Evolutionary conservation across 2,329 filamentous ascomycete species (phyloP), one percentile per base, ranked within the genome.

Genomic region (Pezicula carpinea): DNA sequence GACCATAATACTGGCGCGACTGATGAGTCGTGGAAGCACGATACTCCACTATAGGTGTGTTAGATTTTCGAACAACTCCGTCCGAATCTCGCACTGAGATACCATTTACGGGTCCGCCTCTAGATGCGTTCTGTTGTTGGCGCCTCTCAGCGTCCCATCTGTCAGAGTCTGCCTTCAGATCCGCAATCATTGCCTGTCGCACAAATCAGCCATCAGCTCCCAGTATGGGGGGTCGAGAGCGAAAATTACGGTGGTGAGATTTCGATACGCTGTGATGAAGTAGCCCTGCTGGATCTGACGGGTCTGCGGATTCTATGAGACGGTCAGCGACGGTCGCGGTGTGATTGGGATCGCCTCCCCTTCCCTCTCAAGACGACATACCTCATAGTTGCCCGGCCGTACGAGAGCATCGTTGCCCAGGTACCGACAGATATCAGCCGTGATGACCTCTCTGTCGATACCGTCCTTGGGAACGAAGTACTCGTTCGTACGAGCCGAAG

Each of bases 401-500:
- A 89, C 86, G 60, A 88, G 77, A 57, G 87, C 87, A 73, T 91
- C 87, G 66, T 89, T 89, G 62, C 87, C 87, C 58, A 91, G 77
- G 66, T 89, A 91, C 64, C 86, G 85, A 72, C 87, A 90, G 56
- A 91, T 89, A 66, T 91, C 87, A 64, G 85, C 83, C 53, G 87
- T 88, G 68, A 91, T 89, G 60, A 91, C 87, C 68, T 91, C 86
- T 59, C 86, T 82, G 66, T 87, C 85, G 67, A 91, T 91, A 64
- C 87, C 86, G 67, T 89, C 84, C 61, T 84, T 81, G 39, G 85
- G 83, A 46, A 90, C 82, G 66, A 90, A 90, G 66, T 89, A 90
- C 69, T 89, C 85, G 68, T 88, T 88, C 65, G 85, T 79, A 50
- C 79, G 76, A 53, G 70, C 67, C 46, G 54, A 50, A 47, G 71